Evolutionary conservation across 306 rosid genomes (phyloP).

Genomic region (Mimosa bimucronata): DNA sequence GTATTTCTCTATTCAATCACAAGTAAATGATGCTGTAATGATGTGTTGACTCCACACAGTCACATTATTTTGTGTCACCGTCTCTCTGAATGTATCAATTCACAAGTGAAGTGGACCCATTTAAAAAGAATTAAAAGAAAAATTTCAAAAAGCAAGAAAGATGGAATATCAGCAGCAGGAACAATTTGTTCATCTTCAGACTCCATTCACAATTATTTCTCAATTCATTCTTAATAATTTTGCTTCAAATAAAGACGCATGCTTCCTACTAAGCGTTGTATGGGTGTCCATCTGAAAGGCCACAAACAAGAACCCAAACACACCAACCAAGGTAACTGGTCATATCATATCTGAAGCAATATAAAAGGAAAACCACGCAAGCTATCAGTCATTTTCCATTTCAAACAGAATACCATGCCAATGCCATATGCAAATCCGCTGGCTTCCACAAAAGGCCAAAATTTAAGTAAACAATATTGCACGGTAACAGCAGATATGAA

Average conservation of each 20-base stretch:
- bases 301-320: not conserved
- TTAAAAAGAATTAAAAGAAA: not conserved
- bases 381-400: not conserved
- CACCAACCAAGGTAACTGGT: not conserved
- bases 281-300: not conserved
- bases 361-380: not conserved
- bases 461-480: not conserved
- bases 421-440: not conserved
- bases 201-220: not conserved
- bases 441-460: not conserved
- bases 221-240: not conserved
- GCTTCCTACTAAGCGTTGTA: not conserved
- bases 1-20: too few relatives aligned
- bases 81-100: too few relatives aligned
- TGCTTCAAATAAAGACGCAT: not conserved
- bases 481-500: conserved; percentile 27
- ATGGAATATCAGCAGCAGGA: not conserved
- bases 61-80: too few relatives aligned
- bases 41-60: too few relatives aligned
- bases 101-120: too few relatives aligned
- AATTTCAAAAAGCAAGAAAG: not conserved
- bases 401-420: not conserved
- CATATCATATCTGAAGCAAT: not conserved
- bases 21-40: too few relatives aligned
- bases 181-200: not conserved